A percentile compares a stretch with the other conserved stretches of the same genome.
phyloP scores from a whole-genome alignment of 2,329 filamentous ascomycete species.

The Polychaeton citri region DNA sequence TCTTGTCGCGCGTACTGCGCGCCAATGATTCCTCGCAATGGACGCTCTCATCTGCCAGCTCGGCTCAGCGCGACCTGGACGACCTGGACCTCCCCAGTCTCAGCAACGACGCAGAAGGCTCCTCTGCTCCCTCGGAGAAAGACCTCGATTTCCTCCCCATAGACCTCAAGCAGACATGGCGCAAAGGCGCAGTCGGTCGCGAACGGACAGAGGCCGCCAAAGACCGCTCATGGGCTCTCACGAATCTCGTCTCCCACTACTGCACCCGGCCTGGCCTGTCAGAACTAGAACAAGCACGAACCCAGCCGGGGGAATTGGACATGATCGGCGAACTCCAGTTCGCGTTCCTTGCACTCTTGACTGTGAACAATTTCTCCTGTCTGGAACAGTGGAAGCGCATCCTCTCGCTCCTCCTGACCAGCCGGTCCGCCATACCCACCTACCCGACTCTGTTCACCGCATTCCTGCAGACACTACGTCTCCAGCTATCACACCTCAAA shows the following conservation, averaged over 20 bases:
- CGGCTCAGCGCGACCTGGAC: conserved; percentile 43
- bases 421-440: conserved; percentile 35
- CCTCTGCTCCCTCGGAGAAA: conserved; percentile 24
- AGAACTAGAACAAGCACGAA: conserved; percentile 6
- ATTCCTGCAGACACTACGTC: conserved; percentile 34
- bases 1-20: conserved; percentile 40
- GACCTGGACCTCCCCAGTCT: conserved; percentile 39
- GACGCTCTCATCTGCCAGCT: conserved; percentile 45
- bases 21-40: conserved; percentile 32
- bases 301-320: conserved; percentile 11
- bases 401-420: conserved; percentile 44
- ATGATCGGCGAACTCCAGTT: conserved; percentile 47
- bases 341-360: conserved; percentile 48
- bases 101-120: conserved; percentile 9
- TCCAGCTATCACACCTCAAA: conserved; percentile 43
- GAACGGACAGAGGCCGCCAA: conserved; percentile 49
- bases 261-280: conserved; percentile 19
- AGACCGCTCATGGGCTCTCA: conserved; percentile 49
- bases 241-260: conserved; percentile 34
- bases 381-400: conserved; percentile 53
- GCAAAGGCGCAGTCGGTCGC: conserved; percentile 45
- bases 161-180: conserved; percentile 50
- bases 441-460: conserved; percentile 39
- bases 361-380: conserved; percentile 52
- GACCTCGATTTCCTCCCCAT: conserved; percentile 44